Evolutionary conservation across 2,329 filamentous ascomycete genomes (phyloP), one percentile per base, ranked within the genome.

Genomic region (Colletotrichum higginsianum): DNA sequence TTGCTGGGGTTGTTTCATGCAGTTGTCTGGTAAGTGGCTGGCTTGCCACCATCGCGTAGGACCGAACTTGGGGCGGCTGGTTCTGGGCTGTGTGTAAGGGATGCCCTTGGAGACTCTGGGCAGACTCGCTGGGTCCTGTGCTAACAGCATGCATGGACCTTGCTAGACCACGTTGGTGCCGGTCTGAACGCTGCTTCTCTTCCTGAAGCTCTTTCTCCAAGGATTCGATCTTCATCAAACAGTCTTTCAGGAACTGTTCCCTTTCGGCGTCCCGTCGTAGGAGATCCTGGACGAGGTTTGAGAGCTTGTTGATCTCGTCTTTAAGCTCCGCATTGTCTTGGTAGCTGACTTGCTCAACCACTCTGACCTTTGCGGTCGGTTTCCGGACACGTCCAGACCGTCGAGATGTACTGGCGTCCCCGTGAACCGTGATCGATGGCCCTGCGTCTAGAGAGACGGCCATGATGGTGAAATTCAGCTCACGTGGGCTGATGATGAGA

Each of bases 351-450:
- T 58, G 55, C 55, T 58, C 40, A 42, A 58, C 38, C n/a, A 58
- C 55, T 58, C 55, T 58, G n/a, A 58, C n/a, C 55, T 58, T 58
- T n/a, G 55, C 38, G 18, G 38, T 58, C 18, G n/a, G 35, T 58
- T 58, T 58, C 16, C n/a, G n/a, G 55, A 58, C 55, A 15, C 40
- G 40, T 44, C 55, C 21, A 2, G 38, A 58, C 40, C 55, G 40
- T 46, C 40, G 40, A 44, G 35, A 58, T 26, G 40, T 58, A 26
- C 55, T 46, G 30, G 30, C 53, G 53, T 56, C 53, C 53, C 53
- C 18, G 18, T 56, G 18, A 21, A 56, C 53, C 6, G 55, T 58
- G 21, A 58, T 46, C 1, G 40, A 23, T 58, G n/a, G 55, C 55
- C 38, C 55, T 16, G 2, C 44, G 2, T 46, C 44, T n/a, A 46